Base-by-base conservation (phyloP, 441 rosid genomes). In the Corymbia calophylla region DNA sequence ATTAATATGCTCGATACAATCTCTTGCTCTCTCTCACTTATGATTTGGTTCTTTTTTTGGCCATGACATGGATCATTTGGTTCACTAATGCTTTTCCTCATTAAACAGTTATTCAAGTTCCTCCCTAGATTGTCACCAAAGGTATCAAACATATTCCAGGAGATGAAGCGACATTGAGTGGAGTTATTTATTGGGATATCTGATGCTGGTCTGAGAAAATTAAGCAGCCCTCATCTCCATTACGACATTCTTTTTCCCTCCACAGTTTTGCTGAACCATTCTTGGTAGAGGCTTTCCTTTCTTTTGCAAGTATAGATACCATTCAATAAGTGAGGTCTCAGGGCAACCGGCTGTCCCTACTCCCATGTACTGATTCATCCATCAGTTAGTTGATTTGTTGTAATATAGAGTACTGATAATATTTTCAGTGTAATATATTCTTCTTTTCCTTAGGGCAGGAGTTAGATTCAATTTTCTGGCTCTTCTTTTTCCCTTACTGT, bases 51-150 rank as follows among this genome's bases (percentile, higher is more conserved):
- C 39, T 86, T 44, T 32, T 88, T 91, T 77, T 12, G 81, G 48
- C 14, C 48, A 35, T 77, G 51, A 39, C 17, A 77, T 77, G 84
- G 47, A 44, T 25, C 17, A 21, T 77, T 73, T 14, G 51, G 84
- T 77, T 77, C 49, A 77, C 49, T 86, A 55, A 86, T 86, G 48
- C 87, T 55, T 58, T 86, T 53, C 47, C 64, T 86, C 60, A 9
- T 89, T 82, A 60, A 92, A 92, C 97, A 97, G 99, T 70, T 97
- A 90, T 96, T 95, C 91, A 97, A 95, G 92, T 95, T 92, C 93
- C 98, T 97, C 86, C 99, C 99, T 87, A 92, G 97, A 91, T 88
- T 97, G 90, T 96, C 98, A 53, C 96, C 96, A 0, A 93, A 87
- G 93, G 99, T 97, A 89, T 88, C 97, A 35, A 95, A 91, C 92